Conservation (phyloP, 208 protist species). For the Wallacemonas sp. region DNA sequence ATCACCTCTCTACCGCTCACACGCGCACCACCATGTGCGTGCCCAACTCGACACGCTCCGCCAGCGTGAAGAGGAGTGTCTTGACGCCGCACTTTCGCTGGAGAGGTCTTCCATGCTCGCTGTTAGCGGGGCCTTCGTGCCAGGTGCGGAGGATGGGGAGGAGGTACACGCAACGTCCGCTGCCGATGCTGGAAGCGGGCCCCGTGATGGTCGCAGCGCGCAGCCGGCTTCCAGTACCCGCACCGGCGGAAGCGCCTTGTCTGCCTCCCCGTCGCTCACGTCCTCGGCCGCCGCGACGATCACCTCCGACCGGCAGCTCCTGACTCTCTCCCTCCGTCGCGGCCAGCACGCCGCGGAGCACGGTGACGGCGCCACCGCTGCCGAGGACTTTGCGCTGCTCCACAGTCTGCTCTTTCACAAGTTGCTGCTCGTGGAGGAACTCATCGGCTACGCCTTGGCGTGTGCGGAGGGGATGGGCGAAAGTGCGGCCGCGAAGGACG, state of each 20-base stretch:
- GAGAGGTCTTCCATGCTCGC: conserved; percentile 11
- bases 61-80: conserved; percentile 8
- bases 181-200: no score
- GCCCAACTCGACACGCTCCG: not conserved
- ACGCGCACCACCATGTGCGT: not conserved
- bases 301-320: conserved; percentile 35
- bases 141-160: not conserved
- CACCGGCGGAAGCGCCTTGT: no score
- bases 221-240: no score
- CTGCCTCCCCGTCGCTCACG: not conserved
- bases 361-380: conserved; percentile 35
- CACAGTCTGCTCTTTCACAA: conserved; percentile 53
- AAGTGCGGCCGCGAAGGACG: not conserved
- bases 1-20: not conserved
- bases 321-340: conserved; percentile 25
- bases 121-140: conserved; percentile 1
- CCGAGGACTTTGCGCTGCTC: conserved; percentile 54
- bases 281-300: not conserved
- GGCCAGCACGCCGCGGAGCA: conserved; percentile 28
- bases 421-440: conserved; percentile 52
- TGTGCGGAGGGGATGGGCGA: conserved; percentile 18
- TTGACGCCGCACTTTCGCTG: conserved; percentile 14
- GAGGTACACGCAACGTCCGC: not conserved
- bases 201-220: no score
- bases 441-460: conserved; percentile 28